These are phyloP conservation scores for Cladophialophora carrionii DNA, from an alignment of 2,329 filamentous ascomycete genomes.

Conservation along the genomic window DNA sequence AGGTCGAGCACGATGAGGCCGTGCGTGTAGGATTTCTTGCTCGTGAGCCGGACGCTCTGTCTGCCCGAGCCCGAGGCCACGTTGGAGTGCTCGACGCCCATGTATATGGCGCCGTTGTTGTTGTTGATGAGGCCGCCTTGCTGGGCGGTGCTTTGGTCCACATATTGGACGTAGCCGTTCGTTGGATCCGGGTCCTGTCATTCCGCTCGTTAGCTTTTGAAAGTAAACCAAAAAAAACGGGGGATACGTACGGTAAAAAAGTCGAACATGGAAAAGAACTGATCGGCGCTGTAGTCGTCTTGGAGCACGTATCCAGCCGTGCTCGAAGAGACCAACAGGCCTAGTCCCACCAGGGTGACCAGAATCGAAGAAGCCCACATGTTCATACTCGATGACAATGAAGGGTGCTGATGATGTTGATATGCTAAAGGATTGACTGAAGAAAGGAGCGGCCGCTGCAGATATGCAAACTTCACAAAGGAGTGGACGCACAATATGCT, in stretches of 20 bases:
- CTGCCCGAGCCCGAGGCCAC: constrained; percentile 63
- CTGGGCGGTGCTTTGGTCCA: constrained; percentile 62
- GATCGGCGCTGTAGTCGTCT: constrained; percentile 53
- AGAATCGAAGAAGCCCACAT: constrained; percentile 36
- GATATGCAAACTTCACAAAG: constrained; percentile 19
- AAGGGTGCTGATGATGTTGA: neutral
- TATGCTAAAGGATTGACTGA: constrained; percentile 13
- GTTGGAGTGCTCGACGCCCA: constrained; percentile 70
- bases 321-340: constrained; percentile 37
- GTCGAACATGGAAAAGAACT: constrained; percentile 58
- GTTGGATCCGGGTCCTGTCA: constrained; percentile 65
- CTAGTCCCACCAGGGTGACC: constrained; percentile 33
- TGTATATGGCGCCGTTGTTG: constrained; percentile 61
- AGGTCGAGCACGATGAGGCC: constrained; percentile 74
- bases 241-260: constrained; percentile 54
- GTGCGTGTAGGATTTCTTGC: constrained; percentile 64
- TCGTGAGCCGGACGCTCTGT: constrained; percentile 70
- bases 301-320: constrained; percentile 49
- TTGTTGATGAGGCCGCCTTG: constrained; percentile 62
- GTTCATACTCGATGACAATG: constrained; percentile 32
- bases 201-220: neutral
- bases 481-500: constrained; percentile 32
- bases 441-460: constrained; percentile 23
- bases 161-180: constrained; percentile 72
- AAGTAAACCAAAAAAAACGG: neutral